These are phyloP conservation scores for Pseudogymnoascus sp. DNA, from an alignment of 2,329 filamentous ascomycete species.

Conservation along the genomic window DNA sequence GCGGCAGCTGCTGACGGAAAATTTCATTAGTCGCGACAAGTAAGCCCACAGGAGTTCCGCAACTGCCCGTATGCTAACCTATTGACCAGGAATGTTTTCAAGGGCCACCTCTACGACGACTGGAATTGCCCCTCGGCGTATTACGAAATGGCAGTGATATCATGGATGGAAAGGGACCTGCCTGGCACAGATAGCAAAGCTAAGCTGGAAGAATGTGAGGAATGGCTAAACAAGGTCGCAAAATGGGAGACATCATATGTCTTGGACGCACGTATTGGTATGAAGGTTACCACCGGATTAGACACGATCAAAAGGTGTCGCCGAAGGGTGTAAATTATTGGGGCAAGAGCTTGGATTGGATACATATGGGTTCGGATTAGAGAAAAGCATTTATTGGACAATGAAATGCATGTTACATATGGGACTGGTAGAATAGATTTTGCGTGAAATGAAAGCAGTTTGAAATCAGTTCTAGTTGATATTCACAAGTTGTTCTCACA, in stretches of 20 bases:
- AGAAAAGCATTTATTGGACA: background rate
- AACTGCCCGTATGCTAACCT: background rate
- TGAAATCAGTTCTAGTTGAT: background rate
- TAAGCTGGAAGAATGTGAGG: constrained; percentile 54
- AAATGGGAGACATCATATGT: constrained; percentile 67
- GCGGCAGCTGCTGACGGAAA: constrained; percentile 50
- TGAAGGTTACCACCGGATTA: constrained; percentile 64
- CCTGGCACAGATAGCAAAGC: constrained; percentile 27
- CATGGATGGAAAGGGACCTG: constrained; percentile 60
- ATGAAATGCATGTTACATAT: background rate
- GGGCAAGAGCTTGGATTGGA: background rate
- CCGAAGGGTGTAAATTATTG: constrained; percentile 5
- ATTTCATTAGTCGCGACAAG: constrained; percentile 61
- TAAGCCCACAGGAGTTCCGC: constrained; percentile 26
- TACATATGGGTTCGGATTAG: background rate
- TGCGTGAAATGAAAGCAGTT: background rate
- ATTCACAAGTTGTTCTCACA: background rate
- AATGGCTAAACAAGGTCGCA: constrained; percentile 59
- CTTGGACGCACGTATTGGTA: constrained; percentile 66
- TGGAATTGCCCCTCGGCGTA: constrained; percentile 67
- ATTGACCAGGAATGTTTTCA: constrained; percentile 34
- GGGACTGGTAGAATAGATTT: background rate
- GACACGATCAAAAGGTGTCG: constrained; percentile 46
- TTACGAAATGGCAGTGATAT: constrained; percentile 78
- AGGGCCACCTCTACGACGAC: constrained; percentile 57